Evolutionary conservation across 495 filamentous ascomycete species (phyloP).

Genomic region (Xylaria nigripes): DNA sequence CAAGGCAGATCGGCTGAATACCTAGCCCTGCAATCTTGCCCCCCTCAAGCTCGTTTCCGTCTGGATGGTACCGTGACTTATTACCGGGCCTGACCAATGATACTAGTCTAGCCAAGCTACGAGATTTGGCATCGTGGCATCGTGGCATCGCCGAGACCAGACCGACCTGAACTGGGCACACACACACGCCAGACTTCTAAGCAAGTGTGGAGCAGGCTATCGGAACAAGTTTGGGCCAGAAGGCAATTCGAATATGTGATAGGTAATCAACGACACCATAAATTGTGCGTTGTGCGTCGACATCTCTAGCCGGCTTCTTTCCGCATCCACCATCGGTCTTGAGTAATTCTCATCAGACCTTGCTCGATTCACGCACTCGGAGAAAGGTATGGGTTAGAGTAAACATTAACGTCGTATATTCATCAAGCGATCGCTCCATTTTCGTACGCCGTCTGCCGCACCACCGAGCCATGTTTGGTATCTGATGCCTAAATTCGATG

Average conservation of each 20-base stretch:
- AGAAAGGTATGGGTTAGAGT: background rate
- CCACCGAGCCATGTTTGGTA: conserved; percentile 19
- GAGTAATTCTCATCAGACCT: background rate
- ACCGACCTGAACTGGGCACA: background rate
- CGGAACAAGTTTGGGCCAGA: too few relatives aligned
- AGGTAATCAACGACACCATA: background rate
- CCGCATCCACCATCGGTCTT: background rate
- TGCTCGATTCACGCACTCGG: background rate
- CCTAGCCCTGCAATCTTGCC: background rate
- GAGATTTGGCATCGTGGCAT: background rate
- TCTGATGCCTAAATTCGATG: conserved; percentile 18
- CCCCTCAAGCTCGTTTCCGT: background rate
- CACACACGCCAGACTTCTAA: too few relatives aligned
- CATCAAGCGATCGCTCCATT: conserved; percentile 20
- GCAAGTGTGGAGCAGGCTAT: too few relatives aligned
- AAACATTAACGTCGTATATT: conserved; percentile 10
- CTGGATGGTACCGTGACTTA: background rate
- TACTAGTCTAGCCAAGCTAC: background rate
- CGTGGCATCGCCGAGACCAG: background rate
- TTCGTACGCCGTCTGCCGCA: conserved; percentile 25
- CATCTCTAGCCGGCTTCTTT: background rate
- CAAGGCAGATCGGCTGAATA: background rate
- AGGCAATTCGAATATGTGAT: background rate
- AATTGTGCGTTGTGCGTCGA: background rate
- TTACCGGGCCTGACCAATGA: background rate